These are phyloP conservation scores for Zalaria obscura DNA, from an alignment of 2,329 filamentous ascomycete genomes.

Conservation along the genomic window DNA sequence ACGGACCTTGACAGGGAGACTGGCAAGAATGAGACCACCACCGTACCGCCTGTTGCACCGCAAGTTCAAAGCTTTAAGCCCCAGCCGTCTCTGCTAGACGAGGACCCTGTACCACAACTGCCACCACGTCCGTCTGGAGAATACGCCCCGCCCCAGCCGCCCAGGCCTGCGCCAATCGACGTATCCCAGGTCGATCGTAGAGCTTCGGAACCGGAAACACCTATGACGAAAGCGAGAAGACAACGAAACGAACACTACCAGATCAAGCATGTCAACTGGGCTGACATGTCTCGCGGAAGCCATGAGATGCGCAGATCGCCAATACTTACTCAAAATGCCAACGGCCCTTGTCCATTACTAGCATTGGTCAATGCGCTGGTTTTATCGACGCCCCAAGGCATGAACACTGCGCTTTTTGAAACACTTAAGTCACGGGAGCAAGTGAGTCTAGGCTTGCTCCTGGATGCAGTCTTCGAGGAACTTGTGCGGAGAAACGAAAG, in stretches of 20 bases:
- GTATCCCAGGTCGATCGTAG: constrained; percentile 10
- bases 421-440: constrained; percentile 70
- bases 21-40: constrained; percentile 11
- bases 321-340: constrained; percentile 82
- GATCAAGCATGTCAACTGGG: constrained; percentile 83
- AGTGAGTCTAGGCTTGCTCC: constrained; percentile 69
- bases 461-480: constrained; percentile 87
- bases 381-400: constrained; percentile 57
- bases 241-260: constrained; percentile 68
- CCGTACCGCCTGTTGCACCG: constrained; percentile 2
- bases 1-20: constrained; percentile 10
- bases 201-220: constrained; percentile 20
- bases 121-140: constrained; percentile 1
- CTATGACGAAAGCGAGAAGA: constrained; percentile 22
- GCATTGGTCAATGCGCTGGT: constrained; percentile 87
- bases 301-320: constrained; percentile 59
- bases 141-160: constrained; percentile 3
- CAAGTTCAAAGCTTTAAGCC: background rate
- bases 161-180: background rate
- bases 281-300: constrained; percentile 45
- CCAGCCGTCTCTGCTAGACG: constrained; percentile 1
- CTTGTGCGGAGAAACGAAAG: constrained; percentile 56
- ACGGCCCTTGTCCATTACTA: constrained; percentile 85
- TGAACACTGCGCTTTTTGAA: constrained; percentile 59
- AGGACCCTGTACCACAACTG: background rate